Base-by-base conservation (phyloP, 2,329 filamentous ascomycete genomes). In the Penicillium sp. region DNA sequence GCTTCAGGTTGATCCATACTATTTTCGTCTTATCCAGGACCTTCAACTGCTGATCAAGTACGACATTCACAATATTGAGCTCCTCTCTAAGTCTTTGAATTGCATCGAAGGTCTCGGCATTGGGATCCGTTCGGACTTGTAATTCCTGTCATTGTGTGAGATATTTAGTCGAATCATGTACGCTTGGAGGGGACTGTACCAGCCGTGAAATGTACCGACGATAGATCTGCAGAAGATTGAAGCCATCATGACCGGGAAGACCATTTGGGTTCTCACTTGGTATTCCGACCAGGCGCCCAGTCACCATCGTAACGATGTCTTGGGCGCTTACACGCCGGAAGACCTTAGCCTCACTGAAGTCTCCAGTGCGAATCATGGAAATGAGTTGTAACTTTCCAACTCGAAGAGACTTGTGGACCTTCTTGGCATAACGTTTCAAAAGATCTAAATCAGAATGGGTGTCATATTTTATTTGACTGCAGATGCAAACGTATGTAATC, bases 31-130 rank as follows among this genome's bases (percentile, higher is more conserved):
- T 38, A 13, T 52, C 29, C n/a, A 52, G 38, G 10, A 52, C 39
- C 2, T 16, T 7, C 41, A 52, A 24, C 26, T 52, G 50, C 45
- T 52, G 50, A 23, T 52, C 39, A 7, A 52, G 39, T 16, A 52
- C 45, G 34, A 13, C 26, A 24, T 52, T 23, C 12, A 52, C 16
- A 21, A 52, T 52, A 26, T n/a, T n/a, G 4, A 52, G 45, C 45
- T 52, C 50, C 34, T 52, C 45, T 33, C 45, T 33, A 4, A 52
- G 39, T 13, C 33, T 45, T 43, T 52, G 50, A n/a, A 52, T 52
- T 16, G 38, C 34, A 21, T 52, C 50, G 41, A 52, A 52, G 2
- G 31, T 48, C 9, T 16, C 45, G 4, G 33, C 38, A 31, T 44
- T 52, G 1, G 50, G 50, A 38, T 31, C 28, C 2, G 7, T 47